phyloP scores from a whole-genome alignment of 2,329 filamentous ascomycete species.

The Xylaria hypoxylon region DNA sequence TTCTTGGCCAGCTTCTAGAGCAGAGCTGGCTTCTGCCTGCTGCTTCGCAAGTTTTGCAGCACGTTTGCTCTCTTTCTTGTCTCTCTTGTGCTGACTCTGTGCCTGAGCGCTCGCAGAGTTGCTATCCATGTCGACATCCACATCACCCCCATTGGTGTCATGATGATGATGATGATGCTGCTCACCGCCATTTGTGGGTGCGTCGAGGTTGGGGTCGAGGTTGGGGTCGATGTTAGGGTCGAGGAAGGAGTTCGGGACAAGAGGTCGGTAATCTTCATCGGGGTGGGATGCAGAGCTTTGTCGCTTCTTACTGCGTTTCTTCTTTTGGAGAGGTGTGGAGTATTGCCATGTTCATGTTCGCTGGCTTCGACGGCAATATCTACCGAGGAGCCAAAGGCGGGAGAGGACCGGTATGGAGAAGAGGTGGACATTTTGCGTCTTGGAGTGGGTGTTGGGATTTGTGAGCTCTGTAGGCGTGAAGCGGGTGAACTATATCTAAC shows the following conservation, averaged over 20 bases:
- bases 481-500: slow-evolving; percentile 22
- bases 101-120: background rate
- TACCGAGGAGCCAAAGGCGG: slow-evolving; percentile 5
- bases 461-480: slow-evolving; percentile 7
- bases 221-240: too few species aligned
- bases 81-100: slow-evolving; percentile 31
- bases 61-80: slow-evolving; percentile 37
- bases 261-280: slow-evolving; percentile 8
- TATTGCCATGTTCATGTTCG: background rate
- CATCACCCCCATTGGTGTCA: background rate
- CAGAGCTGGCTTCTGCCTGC: slow-evolving; percentile 13
- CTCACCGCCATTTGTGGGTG: slow-evolving; percentile 4
- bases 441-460: slow-evolving; percentile 10
- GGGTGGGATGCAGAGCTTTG: slow-evolving; percentile 24
- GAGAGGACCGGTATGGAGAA: slow-evolving; percentile 10
- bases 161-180: slow-evolving; percentile 20
- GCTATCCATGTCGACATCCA: background rate
- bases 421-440: slow-evolving; percentile 24
- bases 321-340: slow-evolving; percentile 41
- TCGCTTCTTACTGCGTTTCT: slow-evolving; percentile 53
- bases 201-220: slow-evolving; percentile 15
- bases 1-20: slow-evolving; percentile 14
- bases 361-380: slow-evolving; percentile 1
- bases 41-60: slow-evolving; percentile 32
- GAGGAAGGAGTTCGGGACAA: slow-evolving; percentile 16